A percentile compares a stretch with the other conserved stretches of the same genome.
phyloP scores from a whole-genome alignment of 2,329 filamentous ascomycete species.

The Colletotrichum scovillei region DNA sequence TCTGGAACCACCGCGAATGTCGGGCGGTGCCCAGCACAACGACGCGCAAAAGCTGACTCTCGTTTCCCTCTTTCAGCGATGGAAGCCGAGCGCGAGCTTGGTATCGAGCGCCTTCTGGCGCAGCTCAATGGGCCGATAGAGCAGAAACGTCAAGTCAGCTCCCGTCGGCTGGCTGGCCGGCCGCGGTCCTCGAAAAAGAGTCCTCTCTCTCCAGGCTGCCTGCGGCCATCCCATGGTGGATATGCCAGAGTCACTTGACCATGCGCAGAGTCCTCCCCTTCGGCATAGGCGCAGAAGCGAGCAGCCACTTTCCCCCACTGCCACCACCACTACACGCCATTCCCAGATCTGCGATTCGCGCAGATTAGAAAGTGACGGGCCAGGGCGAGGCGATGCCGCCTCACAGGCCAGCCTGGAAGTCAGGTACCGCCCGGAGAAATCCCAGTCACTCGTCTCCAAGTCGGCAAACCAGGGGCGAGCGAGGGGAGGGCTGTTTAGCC shows the following conservation, averaged over 20 bases:
- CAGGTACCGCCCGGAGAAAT: constrained; percentile 7
- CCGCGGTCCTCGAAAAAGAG: too few relatives aligned
- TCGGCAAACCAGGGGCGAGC: background rate
- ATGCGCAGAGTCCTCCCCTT: constrained; percentile 5
- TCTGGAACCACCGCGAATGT: constrained; percentile 11
- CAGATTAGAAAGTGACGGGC: background rate
- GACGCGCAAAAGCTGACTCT: background rate
- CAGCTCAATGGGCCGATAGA: constrained; percentile 1
- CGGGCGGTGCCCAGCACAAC: constrained; percentile 1
- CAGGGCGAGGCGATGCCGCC: background rate
- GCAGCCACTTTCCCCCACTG: background rate
- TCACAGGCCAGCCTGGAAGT: background rate
- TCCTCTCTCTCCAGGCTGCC: background rate
- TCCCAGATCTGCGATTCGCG: background rate
- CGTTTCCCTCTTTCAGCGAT: background rate
- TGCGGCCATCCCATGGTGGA: background rate
- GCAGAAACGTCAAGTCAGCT: background rate
- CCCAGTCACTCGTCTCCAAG: background rate
- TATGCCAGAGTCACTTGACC: constrained; percentile 30
- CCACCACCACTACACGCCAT: background rate
- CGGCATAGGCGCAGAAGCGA: constrained; percentile 24
- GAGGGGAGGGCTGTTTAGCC: background rate
- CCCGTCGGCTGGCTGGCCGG: background rate
- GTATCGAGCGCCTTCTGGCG: constrained; percentile 10
- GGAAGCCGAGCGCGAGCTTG: background rate